These are phyloP conservation scores for Acacia crassicarpa DNA, from an alignment of 306 rosid genomes.

Conservation along the genomic window DNA sequence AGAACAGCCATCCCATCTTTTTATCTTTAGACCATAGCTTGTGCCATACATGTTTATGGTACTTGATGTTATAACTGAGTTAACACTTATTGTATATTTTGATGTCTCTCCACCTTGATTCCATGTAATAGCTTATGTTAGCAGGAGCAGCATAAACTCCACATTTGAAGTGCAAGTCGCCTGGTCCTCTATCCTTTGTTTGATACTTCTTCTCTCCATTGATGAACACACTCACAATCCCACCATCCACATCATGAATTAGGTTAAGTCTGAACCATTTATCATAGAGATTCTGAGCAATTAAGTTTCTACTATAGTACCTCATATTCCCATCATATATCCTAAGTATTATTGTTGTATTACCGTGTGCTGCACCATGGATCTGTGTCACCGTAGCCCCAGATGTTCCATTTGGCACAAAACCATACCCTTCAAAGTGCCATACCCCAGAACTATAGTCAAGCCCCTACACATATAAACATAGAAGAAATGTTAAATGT, in stretches of 20 bases:
- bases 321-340: slow-evolving; percentile 52
- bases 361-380: slow-evolving; percentile 43
- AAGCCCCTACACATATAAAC: slow-evolving; percentile 30
- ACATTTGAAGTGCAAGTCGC: slow-evolving; percentile 40
- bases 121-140: slow-evolving; percentile 39
- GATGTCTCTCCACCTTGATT: slow-evolving; percentile 42
- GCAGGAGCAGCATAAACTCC: slow-evolving; percentile 43
- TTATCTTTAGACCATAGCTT: not conserved
- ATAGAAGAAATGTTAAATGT: not conserved
- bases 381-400: slow-evolving; percentile 53
- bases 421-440: slow-evolving; percentile 60
- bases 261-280: slow-evolving; percentile 49
- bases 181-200: slow-evolving; percentile 37
- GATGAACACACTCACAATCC: slow-evolving; percentile 33
- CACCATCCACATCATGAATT: slow-evolving; percentile 44
- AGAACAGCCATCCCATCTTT: not conserved
- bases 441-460: slow-evolving; percentile 46
- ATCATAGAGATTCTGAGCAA: slow-evolving; percentile 45
- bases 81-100: slow-evolving; percentile 26
- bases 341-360: slow-evolving; percentile 39
- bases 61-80: not conserved
- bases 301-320: slow-evolving; percentile 33
- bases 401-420: slow-evolving; percentile 51
- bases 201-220: slow-evolving; percentile 32
- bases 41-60: not conserved